Conservation (phyloP, 225 moss, liverwort and hornwort genomes). For the Anthoceros angustus region DNA sequence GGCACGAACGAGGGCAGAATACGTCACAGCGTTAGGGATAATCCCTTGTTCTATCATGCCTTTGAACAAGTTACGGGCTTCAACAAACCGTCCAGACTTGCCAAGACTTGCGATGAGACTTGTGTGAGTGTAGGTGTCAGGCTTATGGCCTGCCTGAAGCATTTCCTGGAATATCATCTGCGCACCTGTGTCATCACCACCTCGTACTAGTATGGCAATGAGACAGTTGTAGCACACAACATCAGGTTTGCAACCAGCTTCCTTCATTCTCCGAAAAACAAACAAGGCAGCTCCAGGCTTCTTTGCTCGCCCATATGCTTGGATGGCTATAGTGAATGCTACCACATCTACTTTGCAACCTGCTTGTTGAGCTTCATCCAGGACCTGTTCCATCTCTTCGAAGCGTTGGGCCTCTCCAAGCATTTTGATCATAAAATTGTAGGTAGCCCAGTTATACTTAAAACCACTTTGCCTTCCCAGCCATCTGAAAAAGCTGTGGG, state of each 20-base stretch:
- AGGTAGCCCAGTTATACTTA: conserved; percentile 24
- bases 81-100: conserved; percentile 15
- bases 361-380: conserved; percentile 14
- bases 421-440: conserved; percentile 38
- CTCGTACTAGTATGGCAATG: conserved; percentile 11
- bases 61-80: conserved; percentile 13
- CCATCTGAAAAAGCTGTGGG: conserved; percentile 36
- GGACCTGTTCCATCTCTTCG: conserved; percentile 11
- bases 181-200: conserved; percentile 26
- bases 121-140: conserved; percentile 21
- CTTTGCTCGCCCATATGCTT: neutral
- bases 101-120: conserved; percentile 26
- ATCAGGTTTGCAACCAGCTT: neutral
- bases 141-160: conserved; percentile 20
- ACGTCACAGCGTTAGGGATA: neutral
- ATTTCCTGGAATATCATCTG: conserved; percentile 24
- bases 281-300: neutral
- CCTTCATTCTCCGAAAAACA: neutral
- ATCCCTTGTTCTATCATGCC: conserved; percentile 14
- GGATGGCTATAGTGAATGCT: neutral
- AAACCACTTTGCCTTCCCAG: conserved; percentile 29
- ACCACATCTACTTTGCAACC: conserved; percentile 15
- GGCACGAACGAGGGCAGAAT: neutral
- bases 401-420: conserved; percentile 11
- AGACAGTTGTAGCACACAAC: neutral